Percentiles rank a stretch among this genome's conserved stretches.
phyloP scores from a whole-genome alignment of 345 rosid species.

The Sapria himalayana region DNA sequence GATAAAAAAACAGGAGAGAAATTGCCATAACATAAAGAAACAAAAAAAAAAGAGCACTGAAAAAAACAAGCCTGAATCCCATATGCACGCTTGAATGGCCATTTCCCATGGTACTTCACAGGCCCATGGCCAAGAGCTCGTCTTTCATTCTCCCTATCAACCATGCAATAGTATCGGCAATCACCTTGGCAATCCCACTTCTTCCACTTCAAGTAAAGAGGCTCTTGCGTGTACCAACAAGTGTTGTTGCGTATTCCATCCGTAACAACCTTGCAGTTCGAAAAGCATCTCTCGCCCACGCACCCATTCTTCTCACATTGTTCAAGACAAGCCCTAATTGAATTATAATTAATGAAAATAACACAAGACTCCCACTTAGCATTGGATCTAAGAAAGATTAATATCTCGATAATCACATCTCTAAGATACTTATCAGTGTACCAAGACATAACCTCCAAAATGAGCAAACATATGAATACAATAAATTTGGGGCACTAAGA shows the following conservation, averaged over 20 bases:
- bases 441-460: no score
- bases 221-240: slow-evolving; percentile 78
- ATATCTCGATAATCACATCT: no score
- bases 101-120: slow-evolving; percentile 71
- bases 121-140: slow-evolving; percentile 38
- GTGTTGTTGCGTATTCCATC: slow-evolving; percentile 69
- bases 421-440: no score
- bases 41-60: no score
- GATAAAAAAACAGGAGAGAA: slow-evolving; percentile 3
- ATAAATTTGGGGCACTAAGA: no score
- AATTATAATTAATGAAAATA: no score
- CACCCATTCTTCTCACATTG: slow-evolving; percentile 70
- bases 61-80: slow-evolving; percentile 44
- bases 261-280: slow-evolving; percentile 67
- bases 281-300: slow-evolving; percentile 59
- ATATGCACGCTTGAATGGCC: slow-evolving; percentile 65
- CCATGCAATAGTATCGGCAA: slow-evolving; percentile 64
- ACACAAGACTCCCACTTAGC: no score
- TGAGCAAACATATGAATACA: no score
- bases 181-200: slow-evolving; percentile 75
- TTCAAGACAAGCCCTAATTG: slow-evolving; percentile 48
- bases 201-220: slow-evolving; percentile 68
- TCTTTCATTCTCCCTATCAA: slow-evolving; percentile 64
- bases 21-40: neutral
- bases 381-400: no score